A percentile compares a stretch with the other conserved stretches of the same genome.
These are phyloP conservation scores for Ogataea naganishii DNA, from an alignment of 805 yeast genomes.

Conservation along the genomic window DNA sequence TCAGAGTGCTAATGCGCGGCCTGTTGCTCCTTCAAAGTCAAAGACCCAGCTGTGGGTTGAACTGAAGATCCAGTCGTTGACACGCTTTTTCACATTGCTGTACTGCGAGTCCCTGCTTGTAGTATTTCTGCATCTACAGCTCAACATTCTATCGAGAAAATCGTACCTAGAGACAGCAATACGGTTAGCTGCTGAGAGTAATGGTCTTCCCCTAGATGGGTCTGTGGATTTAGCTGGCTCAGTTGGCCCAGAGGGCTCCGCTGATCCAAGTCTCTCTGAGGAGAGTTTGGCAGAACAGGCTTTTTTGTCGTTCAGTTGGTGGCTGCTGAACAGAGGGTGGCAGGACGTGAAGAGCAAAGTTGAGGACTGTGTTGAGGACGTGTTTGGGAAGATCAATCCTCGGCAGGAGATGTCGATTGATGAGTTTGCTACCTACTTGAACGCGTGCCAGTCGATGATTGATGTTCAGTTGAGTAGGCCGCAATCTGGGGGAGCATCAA, in stretches of 20 bases:
- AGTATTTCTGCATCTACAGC: slow-evolving; percentile 75
- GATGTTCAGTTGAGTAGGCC: slow-evolving; percentile 12
- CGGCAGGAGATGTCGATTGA: slow-evolving; percentile 58
- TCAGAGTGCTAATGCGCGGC: too few relatives aligned
- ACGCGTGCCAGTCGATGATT: slow-evolving; percentile 28
- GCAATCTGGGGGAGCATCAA: neutral
- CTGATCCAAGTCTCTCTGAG: slow-evolving; percentile 15
- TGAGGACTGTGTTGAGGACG: slow-evolving; percentile 45
- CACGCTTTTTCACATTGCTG: slow-evolving; percentile 62
- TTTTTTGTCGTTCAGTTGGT: slow-evolving; percentile 84
- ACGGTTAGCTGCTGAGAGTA: slow-evolving; percentile 46
- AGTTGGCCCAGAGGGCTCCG: slow-evolving; percentile 10
- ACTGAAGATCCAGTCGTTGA: slow-evolving; percentile 63
- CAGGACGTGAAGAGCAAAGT: slow-evolving; percentile 42
- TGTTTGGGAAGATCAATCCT: slow-evolving; percentile 60
- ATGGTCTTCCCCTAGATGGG: slow-evolving; percentile 21
- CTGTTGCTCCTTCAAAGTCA: slow-evolving; percentile 21
- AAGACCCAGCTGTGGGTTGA: slow-evolving; percentile 79
- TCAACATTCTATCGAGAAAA: slow-evolving; percentile 81
- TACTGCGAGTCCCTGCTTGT: slow-evolving; percentile 63
- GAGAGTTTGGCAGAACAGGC: slow-evolving; percentile 64
- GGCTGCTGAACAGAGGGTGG: slow-evolving; percentile 89
- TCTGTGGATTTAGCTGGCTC: slow-evolving; percentile 13
- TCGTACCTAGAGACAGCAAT: slow-evolving; percentile 78
- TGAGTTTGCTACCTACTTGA: slow-evolving; percentile 43